Conservation (phyloP, 495 filamentous ascomycete genomes). For the Jackrogersella minutella region DNA sequence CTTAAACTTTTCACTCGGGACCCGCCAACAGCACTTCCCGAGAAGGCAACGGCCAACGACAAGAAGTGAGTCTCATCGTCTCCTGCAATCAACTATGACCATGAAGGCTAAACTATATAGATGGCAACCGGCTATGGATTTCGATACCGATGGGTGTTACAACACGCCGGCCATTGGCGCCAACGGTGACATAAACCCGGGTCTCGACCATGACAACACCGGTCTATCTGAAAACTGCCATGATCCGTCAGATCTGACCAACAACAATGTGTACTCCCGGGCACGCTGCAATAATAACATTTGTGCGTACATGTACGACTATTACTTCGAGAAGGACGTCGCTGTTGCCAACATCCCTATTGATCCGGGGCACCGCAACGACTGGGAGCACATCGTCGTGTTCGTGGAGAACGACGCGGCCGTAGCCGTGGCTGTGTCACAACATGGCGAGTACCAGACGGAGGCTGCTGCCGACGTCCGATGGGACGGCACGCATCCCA, state of each 20-base stretch:
- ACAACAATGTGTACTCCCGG: constrained; percentile 58
- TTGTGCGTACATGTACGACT: constrained; percentile 57
- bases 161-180: constrained; percentile 55
- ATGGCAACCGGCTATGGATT: constrained; percentile 56
- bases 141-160: constrained; percentile 58
- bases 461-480: constrained; percentile 45
- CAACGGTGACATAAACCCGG: constrained; percentile 48
- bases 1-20: constrained; percentile 31
- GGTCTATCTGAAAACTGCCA: constrained; percentile 47
- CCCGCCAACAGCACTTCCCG: constrained; percentile 49
- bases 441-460: constrained; percentile 51
- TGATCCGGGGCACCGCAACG: constrained; percentile 51
- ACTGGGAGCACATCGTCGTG: constrained; percentile 59
- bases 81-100: background rate
- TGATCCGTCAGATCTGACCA: constrained; percentile 51
- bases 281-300: constrained; percentile 55
- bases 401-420: constrained; percentile 47
- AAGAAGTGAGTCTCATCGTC: constrained; percentile 38
- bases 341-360: constrained; percentile 43
- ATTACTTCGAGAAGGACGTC: constrained; percentile 60
- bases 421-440: constrained; percentile 49
- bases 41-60: constrained; percentile 51
- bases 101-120: constrained; percentile 20
- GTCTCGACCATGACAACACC: constrained; percentile 46
- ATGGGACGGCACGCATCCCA: constrained; percentile 55